Evolutionary conservation across 2,329 filamentous ascomycete genomes (phyloP).

Genomic region (Cytospora mali): DNA sequence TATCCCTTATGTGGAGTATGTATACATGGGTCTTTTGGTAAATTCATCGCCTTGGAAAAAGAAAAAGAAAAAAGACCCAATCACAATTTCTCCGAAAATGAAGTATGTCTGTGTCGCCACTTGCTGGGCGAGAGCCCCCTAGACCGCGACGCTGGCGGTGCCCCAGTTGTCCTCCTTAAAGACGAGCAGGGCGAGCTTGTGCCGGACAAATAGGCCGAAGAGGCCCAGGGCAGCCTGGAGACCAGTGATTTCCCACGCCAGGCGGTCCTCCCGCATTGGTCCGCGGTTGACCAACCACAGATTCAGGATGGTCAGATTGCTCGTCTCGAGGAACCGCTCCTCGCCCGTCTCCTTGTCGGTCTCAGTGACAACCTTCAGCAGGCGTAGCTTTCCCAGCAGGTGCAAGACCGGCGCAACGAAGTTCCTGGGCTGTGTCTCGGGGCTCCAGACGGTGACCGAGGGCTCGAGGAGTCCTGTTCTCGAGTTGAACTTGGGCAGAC

Average conservation of each 20-base stretch:
- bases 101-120: background rate
- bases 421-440: conserved; percentile 67
- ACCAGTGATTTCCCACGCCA: conserved; percentile 77
- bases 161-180: conserved; percentile 87
- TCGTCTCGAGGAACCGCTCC: conserved; percentile 75
- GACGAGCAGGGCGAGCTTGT: conserved; percentile 81
- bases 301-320: conserved; percentile 92
- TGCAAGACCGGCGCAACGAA: conserved; percentile 66
- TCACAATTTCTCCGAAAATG: background rate
- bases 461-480: conserved; percentile 84
- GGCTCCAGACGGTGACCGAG: conserved; percentile 75
- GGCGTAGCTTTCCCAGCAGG: conserved; percentile 66
- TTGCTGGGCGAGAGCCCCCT: background rate
- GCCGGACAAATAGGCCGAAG: conserved; percentile 82
- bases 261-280: conserved; percentile 81
- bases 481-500: conserved; percentile 85
- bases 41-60: background rate
- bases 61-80: background rate
- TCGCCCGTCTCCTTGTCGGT: conserved; percentile 43
- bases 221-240: conserved; percentile 78
- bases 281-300: conserved; percentile 96
- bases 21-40: background rate
- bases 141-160: conserved; percentile 4
- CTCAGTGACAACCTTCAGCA: conserved; percentile 71
- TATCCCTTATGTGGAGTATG: conserved; percentile 19